phyloP scores from a whole-genome alignment of 2,329 filamentous ascomycete species.

The Colletotrichum sp. region DNA sequence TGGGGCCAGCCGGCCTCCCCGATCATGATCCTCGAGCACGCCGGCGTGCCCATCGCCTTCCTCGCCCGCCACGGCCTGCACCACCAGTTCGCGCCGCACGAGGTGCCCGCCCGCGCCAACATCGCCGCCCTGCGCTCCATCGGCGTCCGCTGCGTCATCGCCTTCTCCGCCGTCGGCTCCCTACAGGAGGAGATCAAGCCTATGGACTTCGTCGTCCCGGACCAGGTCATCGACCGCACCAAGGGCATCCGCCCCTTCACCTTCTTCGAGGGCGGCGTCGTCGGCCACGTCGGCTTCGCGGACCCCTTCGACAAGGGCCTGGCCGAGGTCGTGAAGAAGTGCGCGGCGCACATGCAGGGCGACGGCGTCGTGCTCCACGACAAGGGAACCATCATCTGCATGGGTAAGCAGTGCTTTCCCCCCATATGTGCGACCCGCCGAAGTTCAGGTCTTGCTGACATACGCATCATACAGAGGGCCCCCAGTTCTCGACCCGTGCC shows the following conservation, averaged over 20 bases:
- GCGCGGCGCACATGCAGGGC: constrained; percentile 76
- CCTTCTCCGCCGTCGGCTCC: constrained; percentile 93
- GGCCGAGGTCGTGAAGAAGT: constrained; percentile 76
- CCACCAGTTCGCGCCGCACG: constrained; percentile 91
- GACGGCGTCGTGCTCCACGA: constrained; percentile 86
- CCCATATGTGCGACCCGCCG: background rate
- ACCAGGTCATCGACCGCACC: constrained; percentile 96
- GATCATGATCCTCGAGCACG: constrained; percentile 89
- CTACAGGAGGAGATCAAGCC: constrained; percentile 92
- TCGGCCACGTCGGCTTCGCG: constrained; percentile 93
- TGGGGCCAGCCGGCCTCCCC: constrained; percentile 81
- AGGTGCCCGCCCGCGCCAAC: constrained; percentile 94
- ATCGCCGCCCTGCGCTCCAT: constrained; percentile 94
- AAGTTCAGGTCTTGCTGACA: background rate
- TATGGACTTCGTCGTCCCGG: constrained; percentile 94
- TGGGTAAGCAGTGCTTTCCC: constrained; percentile 63
- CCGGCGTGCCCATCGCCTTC: constrained; percentile 84
- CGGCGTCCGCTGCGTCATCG: constrained; percentile 88
- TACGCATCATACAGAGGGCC: constrained; percentile 70
- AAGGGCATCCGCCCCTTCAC: constrained; percentile 95
- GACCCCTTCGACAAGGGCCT: constrained; percentile 89
- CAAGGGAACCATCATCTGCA: constrained; percentile 85
- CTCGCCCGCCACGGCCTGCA: constrained; percentile 88
- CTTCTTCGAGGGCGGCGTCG: constrained; percentile 91
- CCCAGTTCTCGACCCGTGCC: constrained; percentile 94